These are phyloP conservation scores for Yamadazyma tumulicola DNA, from an alignment of 805 yeast genomes.

Conservation along the genomic window DNA sequence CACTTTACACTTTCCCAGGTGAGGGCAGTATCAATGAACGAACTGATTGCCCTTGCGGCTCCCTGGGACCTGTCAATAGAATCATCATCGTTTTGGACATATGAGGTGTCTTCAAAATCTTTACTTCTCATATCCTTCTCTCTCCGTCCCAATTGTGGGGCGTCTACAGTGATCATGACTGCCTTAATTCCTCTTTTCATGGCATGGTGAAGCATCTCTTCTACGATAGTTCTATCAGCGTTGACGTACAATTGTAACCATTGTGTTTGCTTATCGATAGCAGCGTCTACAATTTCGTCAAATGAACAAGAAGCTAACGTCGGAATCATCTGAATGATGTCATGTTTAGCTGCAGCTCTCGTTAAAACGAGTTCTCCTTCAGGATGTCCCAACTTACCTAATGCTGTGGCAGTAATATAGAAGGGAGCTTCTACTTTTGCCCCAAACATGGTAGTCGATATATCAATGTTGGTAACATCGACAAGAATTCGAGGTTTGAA, in stretches of 20 bases:
- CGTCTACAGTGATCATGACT: slow-evolving; percentile 85
- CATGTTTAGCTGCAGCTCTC: slow-evolving; percentile 71
- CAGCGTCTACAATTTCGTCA: slow-evolving; percentile 78
- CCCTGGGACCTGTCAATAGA: slow-evolving; percentile 68
- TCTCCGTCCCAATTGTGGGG: slow-evolving; percentile 86
- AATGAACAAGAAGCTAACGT: slow-evolving; percentile 86
- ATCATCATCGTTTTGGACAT: slow-evolving; percentile 46
- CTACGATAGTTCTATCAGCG: slow-evolving; percentile 64
- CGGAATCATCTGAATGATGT: slow-evolving; percentile 82
- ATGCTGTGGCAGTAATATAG: slow-evolving; percentile 87
- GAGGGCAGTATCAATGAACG: slow-evolving; percentile 58
- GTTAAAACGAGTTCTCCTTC: slow-evolving; percentile 91
- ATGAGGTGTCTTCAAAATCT: slow-evolving; percentile 43
- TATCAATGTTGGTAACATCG: slow-evolving; percentile 72
- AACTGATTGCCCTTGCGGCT: slow-evolving; percentile 82
- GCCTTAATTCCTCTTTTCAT: slow-evolving; percentile 76
- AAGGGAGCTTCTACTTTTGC: slow-evolving; percentile 68
- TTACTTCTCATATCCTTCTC: slow-evolving; percentile 81
- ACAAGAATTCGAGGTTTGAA: slow-evolving; percentile 82
- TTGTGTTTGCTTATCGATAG: slow-evolving; percentile 63
- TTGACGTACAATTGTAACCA: slow-evolving; percentile 91
- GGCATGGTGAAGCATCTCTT: slow-evolving; percentile 62
- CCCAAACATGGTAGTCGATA: slow-evolving; percentile 76
- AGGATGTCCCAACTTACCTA: slow-evolving; percentile 87
- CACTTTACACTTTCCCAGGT: slow-evolving; percentile 38